Evolutionary conservation across 441 rosid genomes (phyloP).

Genomic region (Daphne laureola): DNA sequence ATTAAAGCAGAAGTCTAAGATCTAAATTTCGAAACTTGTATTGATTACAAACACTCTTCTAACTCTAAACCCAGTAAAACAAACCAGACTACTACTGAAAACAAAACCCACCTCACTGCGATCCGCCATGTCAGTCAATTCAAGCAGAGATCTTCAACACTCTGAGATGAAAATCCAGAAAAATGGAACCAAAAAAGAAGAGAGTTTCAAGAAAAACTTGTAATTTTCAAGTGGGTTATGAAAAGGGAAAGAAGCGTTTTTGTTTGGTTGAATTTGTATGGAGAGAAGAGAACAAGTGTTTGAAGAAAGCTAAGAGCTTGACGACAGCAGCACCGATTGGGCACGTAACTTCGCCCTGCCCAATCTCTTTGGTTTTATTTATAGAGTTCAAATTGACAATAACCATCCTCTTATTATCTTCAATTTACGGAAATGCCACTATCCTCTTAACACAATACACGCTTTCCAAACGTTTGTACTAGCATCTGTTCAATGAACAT

Average conservation of each 20-base stretch:
- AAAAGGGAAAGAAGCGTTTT: neutral
- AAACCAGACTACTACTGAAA: no score
- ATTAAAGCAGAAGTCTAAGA: no score
- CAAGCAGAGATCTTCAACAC: conserved; percentile 1
- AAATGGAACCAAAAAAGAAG: neutral
- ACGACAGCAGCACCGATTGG: conserved; percentile 16
- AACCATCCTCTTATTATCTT: neutral
- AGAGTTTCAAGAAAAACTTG: no score
- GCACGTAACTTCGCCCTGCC: conserved; percentile 1
- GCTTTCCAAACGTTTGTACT: conserved; percentile 2
- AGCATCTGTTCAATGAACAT: no score
- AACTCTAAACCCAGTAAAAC: no score
- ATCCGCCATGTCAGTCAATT: conserved; percentile 39
- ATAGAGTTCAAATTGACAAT: neutral
- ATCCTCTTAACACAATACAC: conserved; percentile 6
- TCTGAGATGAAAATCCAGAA: no score
- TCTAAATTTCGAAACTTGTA: no score
- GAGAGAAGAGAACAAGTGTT: neutral
- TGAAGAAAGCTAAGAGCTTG: conserved; percentile 13
- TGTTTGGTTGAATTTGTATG: neutral
- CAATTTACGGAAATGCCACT: conserved; percentile 10
- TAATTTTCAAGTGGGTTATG: neutral
- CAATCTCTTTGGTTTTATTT: neutral
- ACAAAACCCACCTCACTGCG: conserved; percentile 41
- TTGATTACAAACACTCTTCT: no score